Evolutionary conservation across 2,329 filamentous ascomycete species (phyloP).

Genomic region (Chrysoporthe austroafricana): DNA sequence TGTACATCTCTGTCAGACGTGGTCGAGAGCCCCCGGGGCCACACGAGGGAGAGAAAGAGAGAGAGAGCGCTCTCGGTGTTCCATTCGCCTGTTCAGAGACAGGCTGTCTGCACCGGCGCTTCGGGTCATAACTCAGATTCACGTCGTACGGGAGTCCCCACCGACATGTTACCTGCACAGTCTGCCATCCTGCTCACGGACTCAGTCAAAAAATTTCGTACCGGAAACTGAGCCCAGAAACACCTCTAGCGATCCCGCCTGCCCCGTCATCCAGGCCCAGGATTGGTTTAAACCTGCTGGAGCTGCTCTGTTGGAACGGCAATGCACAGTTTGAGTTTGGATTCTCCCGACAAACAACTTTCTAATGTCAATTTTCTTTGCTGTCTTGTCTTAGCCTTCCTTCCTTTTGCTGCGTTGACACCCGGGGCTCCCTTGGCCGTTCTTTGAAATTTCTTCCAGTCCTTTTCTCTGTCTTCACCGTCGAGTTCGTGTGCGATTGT

Average conservation of each 20-base stretch:
- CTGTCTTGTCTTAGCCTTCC: constrained; percentile 24
- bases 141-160: constrained; percentile 22
- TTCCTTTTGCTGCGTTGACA: constrained; percentile 11
- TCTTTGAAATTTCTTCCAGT: constrained; percentile 11
- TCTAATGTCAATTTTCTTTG: constrained; percentile 27
- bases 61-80: constrained; percentile 2
- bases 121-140: constrained; percentile 24
- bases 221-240: constrained; percentile 26
- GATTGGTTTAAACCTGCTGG: constrained; percentile 28
- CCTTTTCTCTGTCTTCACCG: constrained; percentile 5
- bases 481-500: background rate
- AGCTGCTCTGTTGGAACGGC: constrained; percentile 31
- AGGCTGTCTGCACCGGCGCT: constrained; percentile 25
- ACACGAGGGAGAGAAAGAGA: background rate
- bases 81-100: constrained; percentile 27
- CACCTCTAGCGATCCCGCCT: constrained; percentile 28
- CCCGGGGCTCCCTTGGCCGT: constrained; percentile 8
- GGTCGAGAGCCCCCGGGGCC: constrained; percentile 18
- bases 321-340: constrained; percentile 27
- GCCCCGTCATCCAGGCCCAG: constrained; percentile 25
- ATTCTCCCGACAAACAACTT: constrained; percentile 24
- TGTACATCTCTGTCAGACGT: constrained; percentile 22
- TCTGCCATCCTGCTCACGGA: constrained; percentile 29
- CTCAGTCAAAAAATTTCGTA: constrained; percentile 29
- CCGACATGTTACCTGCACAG: constrained; percentile 25